Percentiles rank a stretch among this genome's conserved stretches.
Evolutionary conservation across 352 stramenopile genomes (phyloP).

Genomic region (Thalassiosira oceanica): DNA sequence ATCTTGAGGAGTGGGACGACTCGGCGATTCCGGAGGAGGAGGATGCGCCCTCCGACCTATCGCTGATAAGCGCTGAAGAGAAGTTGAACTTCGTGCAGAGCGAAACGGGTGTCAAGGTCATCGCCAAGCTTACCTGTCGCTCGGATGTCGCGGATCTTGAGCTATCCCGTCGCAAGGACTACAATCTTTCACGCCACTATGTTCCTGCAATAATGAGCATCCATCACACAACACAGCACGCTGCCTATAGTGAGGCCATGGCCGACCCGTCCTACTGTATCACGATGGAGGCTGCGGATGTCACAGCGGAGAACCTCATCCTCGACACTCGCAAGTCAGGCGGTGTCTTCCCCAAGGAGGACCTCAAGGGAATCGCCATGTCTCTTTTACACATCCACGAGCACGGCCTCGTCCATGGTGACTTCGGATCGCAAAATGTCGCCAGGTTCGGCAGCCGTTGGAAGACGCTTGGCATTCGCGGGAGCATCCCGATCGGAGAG

Average conservation of each 20-base stretch:
- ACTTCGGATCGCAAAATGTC: slow-evolving; percentile 82
- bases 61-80: slow-evolving; percentile 23
- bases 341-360: slow-evolving; percentile 61
- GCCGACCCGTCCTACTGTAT: slow-evolving; percentile 81
- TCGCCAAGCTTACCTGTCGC: slow-evolving; percentile 77
- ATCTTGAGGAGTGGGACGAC: slow-evolving; percentile 77
- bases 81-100: slow-evolving; percentile 50
- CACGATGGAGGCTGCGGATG: slow-evolving; percentile 81
- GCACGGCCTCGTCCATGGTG: slow-evolving; percentile 77
- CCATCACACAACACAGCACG: slow-evolving; percentile 81
- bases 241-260: slow-evolving; percentile 81
- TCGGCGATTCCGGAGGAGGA: slow-evolving; percentile 24
- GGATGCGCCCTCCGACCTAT: slow-evolving; percentile 11
- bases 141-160: slow-evolving; percentile 78
- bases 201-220: slow-evolving; percentile 81
- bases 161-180: slow-evolving; percentile 75
- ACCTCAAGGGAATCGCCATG: slow-evolving; percentile 78
- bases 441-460: slow-evolving; percentile 78
- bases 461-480: slow-evolving; percentile 77
- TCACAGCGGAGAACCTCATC: slow-evolving; percentile 80
- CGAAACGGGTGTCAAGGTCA: slow-evolving; percentile 77
- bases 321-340: slow-evolving; percentile 64
- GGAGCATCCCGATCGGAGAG: slow-evolving; percentile 54
- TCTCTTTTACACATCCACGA: slow-evolving; percentile 81
- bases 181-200: slow-evolving; percentile 77